Evolutionary conservation across 177 flowering plant species (phyloP).

Genomic region (Telopea speciosissima): DNA sequence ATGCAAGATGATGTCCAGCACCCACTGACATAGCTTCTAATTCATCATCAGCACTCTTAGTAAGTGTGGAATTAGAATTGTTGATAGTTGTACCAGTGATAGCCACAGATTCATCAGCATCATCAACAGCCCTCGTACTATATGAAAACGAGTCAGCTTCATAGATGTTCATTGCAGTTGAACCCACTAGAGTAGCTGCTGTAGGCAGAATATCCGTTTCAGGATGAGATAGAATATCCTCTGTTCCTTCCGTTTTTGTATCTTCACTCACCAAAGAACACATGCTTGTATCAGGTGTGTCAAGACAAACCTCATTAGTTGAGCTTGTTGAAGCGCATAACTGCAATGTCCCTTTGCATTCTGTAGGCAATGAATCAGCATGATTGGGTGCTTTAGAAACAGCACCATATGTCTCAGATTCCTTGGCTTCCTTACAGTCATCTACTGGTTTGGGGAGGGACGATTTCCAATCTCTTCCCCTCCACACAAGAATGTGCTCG

Average conservation of each 20-base stretch:
- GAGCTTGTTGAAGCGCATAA: conserved; percentile 12
- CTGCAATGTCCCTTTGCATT: conserved; percentile 19
- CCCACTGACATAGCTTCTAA: conserved; percentile 3
- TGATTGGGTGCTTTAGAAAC: conserved; percentile 5
- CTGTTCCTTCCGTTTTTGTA: conserved; percentile 11
- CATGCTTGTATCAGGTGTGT: conserved; percentile 2
- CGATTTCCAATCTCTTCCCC: conserved; percentile 81
- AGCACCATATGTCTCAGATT: conserved; percentile 17
- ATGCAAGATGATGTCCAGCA: conserved; percentile 7
- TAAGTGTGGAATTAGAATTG: conserved; percentile 1
- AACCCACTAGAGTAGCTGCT: conserved; percentile 1
- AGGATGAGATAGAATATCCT: conserved; percentile 7
- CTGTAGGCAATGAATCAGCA: conserved; percentile 11
- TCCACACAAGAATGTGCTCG: conserved; percentile 89
- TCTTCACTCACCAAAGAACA: neutral
- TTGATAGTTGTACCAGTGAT: neutral
- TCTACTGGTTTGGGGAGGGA: conserved; percentile 30
- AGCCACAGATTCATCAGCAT: conserved; percentile 6
- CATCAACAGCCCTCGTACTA: conserved; percentile 7
- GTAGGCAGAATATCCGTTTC: conserved; percentile 11
- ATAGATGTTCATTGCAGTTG: neutral
- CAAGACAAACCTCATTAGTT: conserved; percentile 5
- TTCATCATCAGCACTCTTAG: conserved; percentile 11
- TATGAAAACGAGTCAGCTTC: conserved; percentile 10
- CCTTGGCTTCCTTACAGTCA: conserved; percentile 15